Evolutionary conservation across 2,329 filamentous ascomycete species (phyloP), one percentile per base, ranked within the genome.

Genomic region (Thermomyces lanuginosus): DNA sequence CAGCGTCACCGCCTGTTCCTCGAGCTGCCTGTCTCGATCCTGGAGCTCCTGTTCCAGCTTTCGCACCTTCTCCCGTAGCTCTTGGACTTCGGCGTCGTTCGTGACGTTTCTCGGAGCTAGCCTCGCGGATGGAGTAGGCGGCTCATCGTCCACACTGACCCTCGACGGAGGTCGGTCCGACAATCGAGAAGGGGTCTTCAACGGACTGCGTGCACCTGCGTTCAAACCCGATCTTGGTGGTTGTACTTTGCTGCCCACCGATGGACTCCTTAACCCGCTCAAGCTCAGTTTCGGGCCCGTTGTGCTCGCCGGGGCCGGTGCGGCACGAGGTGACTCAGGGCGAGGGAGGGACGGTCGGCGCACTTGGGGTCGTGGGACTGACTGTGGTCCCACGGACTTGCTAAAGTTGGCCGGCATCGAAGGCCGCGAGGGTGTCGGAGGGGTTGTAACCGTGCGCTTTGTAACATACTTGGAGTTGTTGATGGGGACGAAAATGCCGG

Each of bases 401-500:
- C 82, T 89, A 56, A 93, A 89, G 46, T 84, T 84, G 29, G 76
- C 66, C 26, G 80, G 40, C 41, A 75, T 68, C 0, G 67, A 74
- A 3, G 75, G 69, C 16, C 77, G 61, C 10, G 64, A 63, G 16
- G 69, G 69, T n/a, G 74, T 72, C 2, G 69, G 71, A 4, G 83
- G 78, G 2, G 77, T 83, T 28, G 67, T 12, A 64, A 63, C 21
- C 67, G 70, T 26, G 67, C 69, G 46, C 71, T 75, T 51, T 69
- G 78, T 45, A 67, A 57, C 49, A 34, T 55, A 56, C 37, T 54
- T 64, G 17, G 80, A 80, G 50, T 91, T 89, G 49, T 75, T 71
- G 9, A 89, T 60, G 3, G 89, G 89, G 8, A 98, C 66, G 48
- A 98, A 98, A 44, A 98, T 95, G 34, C 89, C 89, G 2, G 89